A percentile compares a stretch with the other conserved stretches of the same genome.
Conservation (phyloP, 1,139 yeast genomes). For the Spathaspora sp. region DNA sequence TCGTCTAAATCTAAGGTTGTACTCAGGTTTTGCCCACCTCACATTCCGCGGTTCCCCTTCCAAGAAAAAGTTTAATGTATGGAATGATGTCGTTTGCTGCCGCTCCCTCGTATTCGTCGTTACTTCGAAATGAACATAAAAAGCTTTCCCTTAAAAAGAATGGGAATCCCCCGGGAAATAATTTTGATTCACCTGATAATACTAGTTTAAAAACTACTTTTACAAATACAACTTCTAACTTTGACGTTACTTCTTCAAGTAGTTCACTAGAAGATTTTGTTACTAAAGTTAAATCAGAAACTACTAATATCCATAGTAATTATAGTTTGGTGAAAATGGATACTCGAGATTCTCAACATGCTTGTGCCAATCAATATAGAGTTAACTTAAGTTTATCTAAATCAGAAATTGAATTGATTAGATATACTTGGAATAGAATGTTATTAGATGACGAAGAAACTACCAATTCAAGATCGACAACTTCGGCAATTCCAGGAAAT, state of each 20-base stretch:
- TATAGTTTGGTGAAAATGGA: slow-evolving; percentile 46
- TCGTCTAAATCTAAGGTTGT: too few species aligned
- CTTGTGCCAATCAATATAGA: slow-evolving; percentile 17
- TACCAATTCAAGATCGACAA: not conserved
- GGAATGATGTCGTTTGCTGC: slow-evolving; percentile 1
- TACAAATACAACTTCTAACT: not conserved
- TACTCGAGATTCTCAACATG: slow-evolving; percentile 43
- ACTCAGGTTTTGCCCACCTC: too few species aligned
- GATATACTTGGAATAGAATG: slow-evolving; percentile 48
- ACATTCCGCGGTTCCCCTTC: not conserved
- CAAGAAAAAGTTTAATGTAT: not conserved
- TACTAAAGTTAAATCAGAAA: not conserved
- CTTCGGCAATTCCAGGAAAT: not conserved
- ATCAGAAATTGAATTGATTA: slow-evolving; percentile 38
- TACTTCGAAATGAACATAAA: not conserved
- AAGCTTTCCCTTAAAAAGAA: not conserved
- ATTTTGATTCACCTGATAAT: not conserved
- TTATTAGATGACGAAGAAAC: slow-evolving; percentile 33
- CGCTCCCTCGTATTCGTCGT: not conserved
- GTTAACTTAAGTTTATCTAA: slow-evolving; percentile 29
- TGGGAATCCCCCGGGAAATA: not conserved
- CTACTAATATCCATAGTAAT: slow-evolving; percentile 11
- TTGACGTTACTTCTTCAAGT: not conserved
- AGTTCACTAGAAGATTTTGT: not conserved
- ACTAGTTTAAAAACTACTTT: not conserved